Evolutionary conservation across 1,139 yeast genomes (phyloP).

Genomic region (Arxiozyma slooffiae): DNA sequence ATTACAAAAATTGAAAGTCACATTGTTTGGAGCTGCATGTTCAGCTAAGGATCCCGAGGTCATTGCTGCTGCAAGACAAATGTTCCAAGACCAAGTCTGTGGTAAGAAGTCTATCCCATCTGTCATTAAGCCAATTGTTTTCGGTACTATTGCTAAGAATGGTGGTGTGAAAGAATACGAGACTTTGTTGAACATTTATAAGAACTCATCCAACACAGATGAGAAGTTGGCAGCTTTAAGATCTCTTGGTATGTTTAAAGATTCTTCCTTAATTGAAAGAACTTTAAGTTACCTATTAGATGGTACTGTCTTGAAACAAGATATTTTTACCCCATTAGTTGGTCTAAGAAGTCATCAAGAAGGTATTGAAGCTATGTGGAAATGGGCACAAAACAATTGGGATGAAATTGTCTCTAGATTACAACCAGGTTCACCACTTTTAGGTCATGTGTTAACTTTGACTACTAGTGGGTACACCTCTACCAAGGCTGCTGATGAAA

Average conservation of each 20-base stretch:
- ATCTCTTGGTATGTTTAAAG: constrained; percentile 61
- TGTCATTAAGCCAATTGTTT: constrained; percentile 64
- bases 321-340: constrained; percentile 65
- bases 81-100: constrained; percentile 48
- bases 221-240: constrained; percentile 71
- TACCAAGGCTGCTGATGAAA: constrained; percentile 45
- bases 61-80: constrained; percentile 42
- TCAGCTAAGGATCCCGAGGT: constrained; percentile 47
- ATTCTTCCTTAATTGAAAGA: constrained; percentile 47
- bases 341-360: constrained; percentile 53
- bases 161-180: constrained; percentile 62
- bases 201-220: constrained; percentile 55
- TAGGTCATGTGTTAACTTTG: constrained; percentile 59
- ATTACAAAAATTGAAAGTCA: constrained; percentile 64
- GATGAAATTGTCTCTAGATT: constrained; percentile 49
- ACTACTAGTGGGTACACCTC: constrained; percentile 59
- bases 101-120: constrained; percentile 76
- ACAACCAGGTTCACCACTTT: constrained; percentile 76
- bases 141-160: constrained; percentile 52
- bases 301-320: constrained; percentile 71
- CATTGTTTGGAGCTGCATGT: constrained; percentile 63
- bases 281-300: constrained; percentile 55
- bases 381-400: constrained; percentile 71
- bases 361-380: constrained; percentile 60
- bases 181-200: constrained; percentile 52